phyloP scores from a whole-genome alignment of 257 asterid species.

The Rubia yunnanensis region DNA sequence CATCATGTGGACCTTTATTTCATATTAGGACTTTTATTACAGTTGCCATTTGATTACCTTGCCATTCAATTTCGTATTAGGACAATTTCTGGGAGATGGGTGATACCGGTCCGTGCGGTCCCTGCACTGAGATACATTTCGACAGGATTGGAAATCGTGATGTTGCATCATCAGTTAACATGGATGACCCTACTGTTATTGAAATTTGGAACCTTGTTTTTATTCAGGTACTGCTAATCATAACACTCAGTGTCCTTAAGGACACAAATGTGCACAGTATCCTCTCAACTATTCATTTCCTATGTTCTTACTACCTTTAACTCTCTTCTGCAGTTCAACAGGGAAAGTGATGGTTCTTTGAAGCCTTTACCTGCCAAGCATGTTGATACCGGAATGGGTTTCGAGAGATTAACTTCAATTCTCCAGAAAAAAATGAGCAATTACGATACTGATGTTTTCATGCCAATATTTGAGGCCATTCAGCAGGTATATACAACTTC shows the following conservation, averaged over 20 bases:
- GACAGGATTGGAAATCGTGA: constrained; percentile 95
- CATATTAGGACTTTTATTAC: too few relatives aligned
- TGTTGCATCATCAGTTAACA: constrained; percentile 75
- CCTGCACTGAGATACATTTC: constrained; percentile 93
- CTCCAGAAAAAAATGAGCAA: constrained; percentile 98
- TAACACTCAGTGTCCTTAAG: too few relatives aligned
- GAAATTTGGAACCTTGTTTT: constrained; percentile 99
- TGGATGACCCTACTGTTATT: constrained; percentile 93
- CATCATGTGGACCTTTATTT: neutral
- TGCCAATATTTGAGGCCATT: constrained; percentile 79
- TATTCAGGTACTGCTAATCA: constrained; percentile 57
- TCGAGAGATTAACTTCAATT: constrained; percentile 91
- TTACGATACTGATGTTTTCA: constrained; percentile 85
- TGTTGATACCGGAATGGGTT: constrained; percentile 98
- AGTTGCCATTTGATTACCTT: too few relatives aligned
- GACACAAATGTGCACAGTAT: too few relatives aligned
- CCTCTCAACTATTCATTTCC: too few relatives aligned
- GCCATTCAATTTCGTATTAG: constrained; percentile 28
- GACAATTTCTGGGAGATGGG: constrained; percentile 99
- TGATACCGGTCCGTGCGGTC: constrained; percentile 99
- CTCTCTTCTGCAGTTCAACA: constrained; percentile 56
- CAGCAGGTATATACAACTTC: constrained; percentile 42
- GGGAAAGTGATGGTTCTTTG: constrained; percentile 83
- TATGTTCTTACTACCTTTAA: neutral
- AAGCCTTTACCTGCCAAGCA: constrained; percentile 91